Conservation (phyloP, 371 early-diverging fungal genomes). For the Parasitella parasitica region DNA sequence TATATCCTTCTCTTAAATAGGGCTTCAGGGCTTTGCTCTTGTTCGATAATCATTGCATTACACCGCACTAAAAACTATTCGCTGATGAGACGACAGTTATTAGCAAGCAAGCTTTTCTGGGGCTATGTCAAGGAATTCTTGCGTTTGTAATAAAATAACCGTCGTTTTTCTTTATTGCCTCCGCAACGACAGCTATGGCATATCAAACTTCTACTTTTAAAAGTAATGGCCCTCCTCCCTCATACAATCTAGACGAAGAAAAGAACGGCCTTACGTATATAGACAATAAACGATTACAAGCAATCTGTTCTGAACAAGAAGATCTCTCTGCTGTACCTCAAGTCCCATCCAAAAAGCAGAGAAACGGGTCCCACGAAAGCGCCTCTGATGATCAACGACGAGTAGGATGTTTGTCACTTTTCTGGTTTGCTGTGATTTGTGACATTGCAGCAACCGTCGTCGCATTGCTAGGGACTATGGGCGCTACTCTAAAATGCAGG, state of each 20-base stretch:
- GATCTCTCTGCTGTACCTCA: not conserved
- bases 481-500: not conserved
- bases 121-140: not conserved
- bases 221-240: not conserved
- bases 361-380: not conserved
- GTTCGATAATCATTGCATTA: too few relatives aligned
- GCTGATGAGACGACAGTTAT: too few relatives aligned
- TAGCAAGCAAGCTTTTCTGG: slow-evolving; percentile 1
- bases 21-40: too few relatives aligned
- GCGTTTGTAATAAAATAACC: not conserved
- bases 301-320: not conserved
- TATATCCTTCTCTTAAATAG: too few relatives aligned
- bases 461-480: not conserved
- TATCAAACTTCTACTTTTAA: too few relatives aligned
- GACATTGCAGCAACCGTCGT: not conserved
- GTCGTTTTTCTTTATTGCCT: too few relatives aligned
- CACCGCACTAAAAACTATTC: too few relatives aligned
- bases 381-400: not conserved
- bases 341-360: not conserved
- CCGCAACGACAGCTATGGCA: too few relatives aligned
- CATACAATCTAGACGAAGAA: not conserved
- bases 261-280: not conserved
- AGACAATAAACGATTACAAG: not conserved
- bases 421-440: not conserved
- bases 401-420: not conserved